Evolutionary conservation across 257 asterid genomes (phyloP).

Genomic region (Gentiana macrophylla): DNA sequence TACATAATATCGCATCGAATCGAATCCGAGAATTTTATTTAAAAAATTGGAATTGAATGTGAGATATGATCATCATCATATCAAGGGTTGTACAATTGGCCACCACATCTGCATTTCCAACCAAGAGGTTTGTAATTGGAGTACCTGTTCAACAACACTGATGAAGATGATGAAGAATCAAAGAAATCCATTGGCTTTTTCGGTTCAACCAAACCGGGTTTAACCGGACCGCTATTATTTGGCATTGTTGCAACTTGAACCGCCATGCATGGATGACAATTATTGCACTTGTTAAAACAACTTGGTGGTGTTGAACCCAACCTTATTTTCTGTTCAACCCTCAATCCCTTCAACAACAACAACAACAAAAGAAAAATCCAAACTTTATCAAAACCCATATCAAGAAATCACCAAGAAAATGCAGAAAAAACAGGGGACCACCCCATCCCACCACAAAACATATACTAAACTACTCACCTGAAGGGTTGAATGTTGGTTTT

Average conservation of each 20-base stretch:
- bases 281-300: conserved; percentile 88
- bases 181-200: conserved; percentile 21
- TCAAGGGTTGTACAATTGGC: conserved; percentile 69
- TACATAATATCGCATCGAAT: too few relatives aligned
- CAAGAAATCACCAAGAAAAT: too few relatives aligned
- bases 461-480: conserved; percentile 8
- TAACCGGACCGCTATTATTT: conserved; percentile 28
- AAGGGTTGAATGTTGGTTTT: conserved; percentile 11
- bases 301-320: conserved; percentile 94
- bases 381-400: too few relatives aligned
- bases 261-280: conserved; percentile 97
- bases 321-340: conserved; percentile 63
- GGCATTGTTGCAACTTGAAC: conserved; percentile 73
- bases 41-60: too few relatives aligned
- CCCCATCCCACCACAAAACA: too few relatives aligned
- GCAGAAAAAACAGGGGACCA: too few relatives aligned
- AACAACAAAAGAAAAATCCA: too few relatives aligned
- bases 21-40: too few relatives aligned
- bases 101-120: conserved; percentile 92
- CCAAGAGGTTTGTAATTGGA: conserved; percentile 99
- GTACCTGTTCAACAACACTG: conserved; percentile 40
- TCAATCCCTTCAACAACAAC: conserved; percentile 27
- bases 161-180: conserved; percentile 13
- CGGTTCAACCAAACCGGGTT: conserved; percentile 7
- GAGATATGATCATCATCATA: too few relatives aligned